Base-by-base conservation (phyloP, 768 basidiomycete species). In the Amylocystis lapponica region DNA sequence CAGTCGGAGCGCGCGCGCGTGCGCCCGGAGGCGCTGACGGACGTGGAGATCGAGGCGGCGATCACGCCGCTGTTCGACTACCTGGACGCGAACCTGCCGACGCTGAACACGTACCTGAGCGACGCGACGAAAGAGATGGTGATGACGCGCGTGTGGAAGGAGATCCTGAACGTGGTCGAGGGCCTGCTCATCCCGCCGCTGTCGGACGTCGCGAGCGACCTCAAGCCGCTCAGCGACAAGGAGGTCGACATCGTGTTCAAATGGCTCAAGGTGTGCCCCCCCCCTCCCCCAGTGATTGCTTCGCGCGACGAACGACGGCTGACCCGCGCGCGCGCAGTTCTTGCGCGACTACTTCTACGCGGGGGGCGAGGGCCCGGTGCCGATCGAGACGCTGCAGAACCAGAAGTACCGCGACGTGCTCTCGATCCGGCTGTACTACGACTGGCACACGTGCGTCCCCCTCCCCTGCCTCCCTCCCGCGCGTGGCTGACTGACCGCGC, bases 181-280 rank as follows among this genome's bases (percentile, higher is more conserved):
- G 83, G 80, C 9, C 65, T 98, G 52, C 76, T 98, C 48, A 83
- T 98, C 13, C 96, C 96, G 3, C 88, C 94, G 3, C 64, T 99
- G 43, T 88, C 86, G 5, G 90, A 95, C 47, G 66, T 77, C 14
- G 71, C 83, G 9, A 91, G 91, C 33, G 87, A 92, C 41, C 85
- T 98, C 90, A 86, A 88, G 53, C 85, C 93, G 1, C 62, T 99
- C 58, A 83, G 75, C 21, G 96, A 98, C 56, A 94, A 95, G 65
- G 96, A 97, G 66, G 87, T 98, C 27, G 96, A 98, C 60, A 85
- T 97, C 46, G 95, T 94, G n/a, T 91, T 97, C 70, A 95, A 93
- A 61, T 97, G 96, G 91, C 62, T 98, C 41, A 94, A 93, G 81
- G 93, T 88, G 44, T 14, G n/a, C 20, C 3, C 17, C 11, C 13